phyloP scores from a whole-genome alignment of 352 stramenopile genomes.

The Blastocystis sp. region DNA sequence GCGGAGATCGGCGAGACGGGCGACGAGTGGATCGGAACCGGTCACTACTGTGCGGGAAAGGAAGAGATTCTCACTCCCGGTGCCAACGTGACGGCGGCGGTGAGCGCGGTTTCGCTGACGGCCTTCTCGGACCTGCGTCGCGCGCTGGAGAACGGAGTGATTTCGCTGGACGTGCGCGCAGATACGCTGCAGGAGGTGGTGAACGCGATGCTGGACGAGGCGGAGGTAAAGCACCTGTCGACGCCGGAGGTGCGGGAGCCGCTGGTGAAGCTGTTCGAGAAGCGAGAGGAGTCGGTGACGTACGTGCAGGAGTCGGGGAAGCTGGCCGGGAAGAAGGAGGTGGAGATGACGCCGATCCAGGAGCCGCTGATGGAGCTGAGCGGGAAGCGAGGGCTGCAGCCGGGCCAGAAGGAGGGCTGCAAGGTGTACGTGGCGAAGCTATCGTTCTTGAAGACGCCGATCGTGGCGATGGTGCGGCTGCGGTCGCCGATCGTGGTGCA shows the following conservation, averaged over 20 bases:
- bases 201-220: conserved; percentile 40
- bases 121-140: conserved; percentile 53
- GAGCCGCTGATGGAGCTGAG: conserved; percentile 2
- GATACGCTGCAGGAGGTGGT: conserved; percentile 12
- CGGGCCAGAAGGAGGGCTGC: conserved; percentile 1
- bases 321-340: no score
- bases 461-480: conserved; percentile 9
- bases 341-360: no score
- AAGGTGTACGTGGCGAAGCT: conserved; percentile 47
- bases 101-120: conserved; percentile 43
- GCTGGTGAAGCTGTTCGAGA: neutral
- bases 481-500: neutral
- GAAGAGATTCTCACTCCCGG: neutral
- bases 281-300: neutral
- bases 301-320: neutral
- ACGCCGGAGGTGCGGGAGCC: conserved; percentile 24
- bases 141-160: conserved; percentile 29
- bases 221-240: neutral
- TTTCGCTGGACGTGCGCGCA: conserved; percentile 10
- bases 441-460: neutral
- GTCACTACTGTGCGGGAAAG: neutral
- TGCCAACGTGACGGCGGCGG: neutral
- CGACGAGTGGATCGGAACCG: conserved; percentile 21
- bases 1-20: neutral
- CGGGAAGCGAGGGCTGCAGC: neutral